Conservation (phyloP, 75 land plant genomes). For the Pinus tabuliformis region DNA sequence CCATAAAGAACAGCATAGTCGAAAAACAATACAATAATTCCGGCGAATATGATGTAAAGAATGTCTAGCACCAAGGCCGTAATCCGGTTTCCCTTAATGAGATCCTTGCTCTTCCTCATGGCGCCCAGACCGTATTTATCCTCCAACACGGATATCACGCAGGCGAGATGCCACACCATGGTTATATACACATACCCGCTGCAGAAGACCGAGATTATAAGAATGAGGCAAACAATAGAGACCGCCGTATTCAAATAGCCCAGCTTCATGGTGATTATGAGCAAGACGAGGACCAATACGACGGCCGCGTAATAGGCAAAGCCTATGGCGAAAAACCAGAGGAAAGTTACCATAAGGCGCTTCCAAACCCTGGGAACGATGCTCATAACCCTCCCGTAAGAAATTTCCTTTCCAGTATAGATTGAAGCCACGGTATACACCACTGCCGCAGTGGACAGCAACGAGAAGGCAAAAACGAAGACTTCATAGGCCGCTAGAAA, state of each 20-base stretch:
- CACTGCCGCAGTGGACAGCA: conserved; percentile 69
- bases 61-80: conserved; percentile 24
- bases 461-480: conserved; percentile 39
- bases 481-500: conserved; percentile 27
- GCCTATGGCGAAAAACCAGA: conserved; percentile 35
- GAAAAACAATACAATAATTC: not conserved
- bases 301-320: conserved; percentile 17
- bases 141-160: conserved; percentile 87
- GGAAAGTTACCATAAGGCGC: conserved; percentile 38
- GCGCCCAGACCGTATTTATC: conserved; percentile 68
- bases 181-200: conserved; percentile 56
- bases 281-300: conserved; percentile 11
- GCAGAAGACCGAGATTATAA: conserved; percentile 17
- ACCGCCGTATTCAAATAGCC: too few species aligned
- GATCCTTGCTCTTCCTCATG: conserved; percentile 46
- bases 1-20: not conserved
- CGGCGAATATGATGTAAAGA: conserved; percentile 5
- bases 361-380: conserved; percentile 74
- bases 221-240: too few species aligned
- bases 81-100: conserved; percentile 65
- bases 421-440: conserved; percentile 46
- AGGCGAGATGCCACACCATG: conserved; percentile 85
- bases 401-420: conserved; percentile 16
- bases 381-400: conserved; percentile 44
- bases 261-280: conserved; percentile 9